Evolutionary conservation across 2,329 filamentous ascomycete species (phyloP).

Genomic region (Ilyonectria mors-panacis): DNA sequence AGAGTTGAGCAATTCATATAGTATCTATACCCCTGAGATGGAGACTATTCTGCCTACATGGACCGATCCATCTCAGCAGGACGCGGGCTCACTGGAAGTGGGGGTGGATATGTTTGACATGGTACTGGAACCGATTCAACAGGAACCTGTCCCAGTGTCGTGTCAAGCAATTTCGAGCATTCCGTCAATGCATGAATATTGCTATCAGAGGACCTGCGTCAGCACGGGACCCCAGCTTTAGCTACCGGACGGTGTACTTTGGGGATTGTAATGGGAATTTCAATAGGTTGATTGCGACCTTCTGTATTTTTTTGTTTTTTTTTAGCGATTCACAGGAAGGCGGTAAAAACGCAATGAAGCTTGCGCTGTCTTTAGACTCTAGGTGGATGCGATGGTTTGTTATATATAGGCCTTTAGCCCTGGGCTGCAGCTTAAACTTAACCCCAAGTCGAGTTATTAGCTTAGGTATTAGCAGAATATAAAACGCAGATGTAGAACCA

Average conservation of each 20-base stretch:
- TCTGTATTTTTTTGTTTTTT: neutral
- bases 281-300: slow-evolving; percentile 3
- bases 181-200: slow-evolving; percentile 1
- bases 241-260: slow-evolving; percentile 18
- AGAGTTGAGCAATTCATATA: no score
- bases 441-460: no score
- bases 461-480: no score
- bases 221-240: slow-evolving; percentile 12
- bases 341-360: no score
- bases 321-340: neutral
- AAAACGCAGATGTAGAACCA: no score
- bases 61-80: slow-evolving; percentile 40
- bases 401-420: no score
- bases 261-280: slow-evolving; percentile 42
- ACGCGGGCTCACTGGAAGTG: slow-evolving; percentile 35
- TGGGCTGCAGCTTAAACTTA: no score
- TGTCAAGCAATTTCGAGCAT: slow-evolving; percentile 13
- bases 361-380: no score
- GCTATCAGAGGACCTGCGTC: slow-evolving; percentile 1
- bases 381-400: no score
- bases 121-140: slow-evolving; percentile 33
- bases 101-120: slow-evolving; percentile 44
- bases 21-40: slow-evolving; percentile 40
- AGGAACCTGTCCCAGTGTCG: slow-evolving; percentile 2
- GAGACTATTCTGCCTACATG: slow-evolving; percentile 40